These are phyloP conservation scores for Penicillium steckii DNA, from an alignment of 495 filamentous ascomycete genomes.

Conservation along the genomic window DNA sequence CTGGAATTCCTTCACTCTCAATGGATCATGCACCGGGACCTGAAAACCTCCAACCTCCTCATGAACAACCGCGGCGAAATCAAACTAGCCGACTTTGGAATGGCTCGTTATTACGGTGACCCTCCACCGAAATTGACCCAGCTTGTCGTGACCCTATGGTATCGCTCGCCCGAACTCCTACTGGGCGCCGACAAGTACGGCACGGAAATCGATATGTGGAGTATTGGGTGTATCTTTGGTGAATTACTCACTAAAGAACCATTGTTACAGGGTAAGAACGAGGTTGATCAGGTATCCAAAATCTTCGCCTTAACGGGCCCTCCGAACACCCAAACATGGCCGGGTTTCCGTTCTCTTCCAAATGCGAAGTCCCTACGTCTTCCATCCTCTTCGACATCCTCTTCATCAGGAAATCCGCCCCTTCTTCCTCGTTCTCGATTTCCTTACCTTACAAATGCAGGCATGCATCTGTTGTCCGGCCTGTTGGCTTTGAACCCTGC, in stretches of 20 bases:
- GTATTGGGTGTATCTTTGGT: conserved; percentile 92
- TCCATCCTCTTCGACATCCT: conserved; percentile 44
- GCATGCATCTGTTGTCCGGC: conserved; percentile 62
- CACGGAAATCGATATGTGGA: conserved; percentile 87
- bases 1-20: conserved; percentile 82
- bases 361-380: conserved; percentile 85
- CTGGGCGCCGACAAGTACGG: conserved; percentile 79
- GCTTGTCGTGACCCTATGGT: conserved; percentile 97
- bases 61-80: conserved; percentile 94
- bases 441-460: conserved; percentile 75
- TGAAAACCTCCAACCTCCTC: conserved; percentile 95
- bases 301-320: conserved; percentile 91
- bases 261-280: conserved; percentile 87
- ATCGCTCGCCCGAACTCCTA: conserved; percentile 87
- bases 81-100: conserved; percentile 97
- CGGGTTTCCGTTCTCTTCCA: conserved; percentile 80
- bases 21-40: conserved; percentile 95
- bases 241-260: conserved; percentile 85
- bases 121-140: conserved; percentile 83
- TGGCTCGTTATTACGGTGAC: conserved; percentile 88
- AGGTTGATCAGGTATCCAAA: conserved; percentile 80
- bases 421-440: conserved; percentile 66
- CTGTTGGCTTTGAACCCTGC: conserved; percentile 77
- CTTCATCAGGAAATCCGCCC: conserved; percentile 21
- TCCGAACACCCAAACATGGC: conserved; percentile 86